Evolutionary conservation across 140 eudicot genomes (phyloP), one percentile per base, ranked within the genome.

Genomic region (Cichorium intybus): DNA sequence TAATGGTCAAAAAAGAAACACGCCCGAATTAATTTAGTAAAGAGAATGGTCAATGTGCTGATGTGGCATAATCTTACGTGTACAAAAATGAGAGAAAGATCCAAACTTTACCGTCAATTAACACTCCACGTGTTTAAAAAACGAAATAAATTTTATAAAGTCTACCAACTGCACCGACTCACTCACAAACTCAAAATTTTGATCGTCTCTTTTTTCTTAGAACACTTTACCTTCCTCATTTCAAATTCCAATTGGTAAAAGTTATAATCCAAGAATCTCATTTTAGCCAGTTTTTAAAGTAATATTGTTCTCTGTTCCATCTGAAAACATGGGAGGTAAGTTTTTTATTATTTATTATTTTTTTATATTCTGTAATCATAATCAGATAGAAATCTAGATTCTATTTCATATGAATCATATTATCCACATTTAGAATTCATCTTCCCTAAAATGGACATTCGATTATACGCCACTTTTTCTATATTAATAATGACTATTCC

Each of bases 311-410:
- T 56, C 29, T 17, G 68, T n/a, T 18, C n/a, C 29, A 21, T 58
- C 10, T 54, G 41, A 47, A 35, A 48, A 59, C 60, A 70, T 70
- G 75, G 75, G 75, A 75, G 80, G 80, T 75, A 67, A 24, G 78
- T 27, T 31, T 56, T 23, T 22, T 56, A 29, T 27, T 27, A 1
- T 27, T 37, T 12, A 1, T 12, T 14, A 12, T 41, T 41, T 41
- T 2, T 29, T 29, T 29, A 2, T 57, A 2, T 57, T 73, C 53
- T 66, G 56, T 60, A 59, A 60, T 22, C 46, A 39, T 22, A 59
- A 60, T 51, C 34, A 60, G 58, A 68, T 57, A 11, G 33, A 35
- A 34, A 59, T 14, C 50, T 60, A 23, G 70, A 67, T 75, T 50
- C 58, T 59, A 7, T 67, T 67, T 20, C 51, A 22, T 39, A 60